phyloP scores from a whole-genome alignment of 208 protist species.

The Trypanosoma brucei region DNA sequence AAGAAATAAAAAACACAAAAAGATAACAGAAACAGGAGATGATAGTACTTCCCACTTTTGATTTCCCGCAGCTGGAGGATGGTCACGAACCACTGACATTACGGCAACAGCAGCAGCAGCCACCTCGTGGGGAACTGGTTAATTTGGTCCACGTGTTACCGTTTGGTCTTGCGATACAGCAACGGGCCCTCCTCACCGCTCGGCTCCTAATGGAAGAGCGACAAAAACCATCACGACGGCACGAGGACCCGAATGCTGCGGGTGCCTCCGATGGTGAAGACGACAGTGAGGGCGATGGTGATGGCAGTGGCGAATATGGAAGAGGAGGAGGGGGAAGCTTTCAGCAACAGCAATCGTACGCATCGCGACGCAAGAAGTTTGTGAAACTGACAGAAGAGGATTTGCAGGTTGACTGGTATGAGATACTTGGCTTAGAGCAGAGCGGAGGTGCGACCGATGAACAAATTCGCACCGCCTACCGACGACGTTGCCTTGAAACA shows the following conservation, averaged over 20 bases:
- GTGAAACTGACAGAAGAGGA: slow-evolving; percentile 81
- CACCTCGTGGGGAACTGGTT: not conserved
- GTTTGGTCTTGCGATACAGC: slow-evolving; percentile 31
- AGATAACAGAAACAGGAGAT: slow-evolving; percentile 20
- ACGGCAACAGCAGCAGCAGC: not conserved
- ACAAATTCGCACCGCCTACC: slow-evolving; percentile 86
- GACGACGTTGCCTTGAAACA: slow-evolving; percentile 88
- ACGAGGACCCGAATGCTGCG: slow-evolving; percentile 41
- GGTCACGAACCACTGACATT: slow-evolving; percentile 21
- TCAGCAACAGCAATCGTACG: slow-evolving; percentile 27
- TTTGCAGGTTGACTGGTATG: slow-evolving; percentile 81
- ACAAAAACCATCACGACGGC: slow-evolving; percentile 28
- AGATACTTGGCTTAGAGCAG: slow-evolving; percentile 64
- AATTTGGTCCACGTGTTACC: slow-evolving; percentile 2
- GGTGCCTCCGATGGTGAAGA: slow-evolving; percentile 16
- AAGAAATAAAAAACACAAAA: slow-evolving; percentile 8
- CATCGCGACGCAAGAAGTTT: slow-evolving; percentile 58
- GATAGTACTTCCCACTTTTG: slow-evolving; percentile 19
- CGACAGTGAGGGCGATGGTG: slow-evolving; percentile 20
- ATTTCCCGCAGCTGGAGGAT: slow-evolving; percentile 29
- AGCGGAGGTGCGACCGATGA: slow-evolving; percentile 62
- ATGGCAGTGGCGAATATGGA: slow-evolving; percentile 24
- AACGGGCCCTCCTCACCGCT: slow-evolving; percentile 28
- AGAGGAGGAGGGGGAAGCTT: not conserved
- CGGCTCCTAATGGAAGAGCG: slow-evolving; percentile 40